A percentile compares a stretch with the other conserved stretches of the same genome.
Conservation (phyloP, 169 alveolate genomes). For the Neospora caninum region DNA sequence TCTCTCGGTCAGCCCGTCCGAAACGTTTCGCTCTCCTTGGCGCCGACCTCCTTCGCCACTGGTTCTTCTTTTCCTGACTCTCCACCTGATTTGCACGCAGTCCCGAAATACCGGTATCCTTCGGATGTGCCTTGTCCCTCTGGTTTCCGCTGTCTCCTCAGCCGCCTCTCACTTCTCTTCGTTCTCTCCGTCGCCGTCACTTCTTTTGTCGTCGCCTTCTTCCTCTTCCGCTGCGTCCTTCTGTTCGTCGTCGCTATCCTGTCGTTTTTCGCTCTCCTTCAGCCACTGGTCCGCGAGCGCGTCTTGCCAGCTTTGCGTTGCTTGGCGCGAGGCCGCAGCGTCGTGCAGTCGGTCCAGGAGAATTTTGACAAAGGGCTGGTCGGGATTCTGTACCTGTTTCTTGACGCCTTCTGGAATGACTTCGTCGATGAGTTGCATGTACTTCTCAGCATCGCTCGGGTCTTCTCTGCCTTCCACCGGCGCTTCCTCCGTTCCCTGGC, state of each 20-base stretch:
- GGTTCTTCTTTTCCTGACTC: too few species aligned
- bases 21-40: too few species aligned
- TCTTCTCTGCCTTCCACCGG: neutral
- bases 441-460: neutral
- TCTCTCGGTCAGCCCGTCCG: too few species aligned
- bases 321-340: neutral
- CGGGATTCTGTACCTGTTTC: neutral
- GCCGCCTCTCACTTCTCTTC: neutral
- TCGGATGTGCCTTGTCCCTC: too few species aligned
- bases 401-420: neutral
- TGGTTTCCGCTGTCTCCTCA: too few species aligned
- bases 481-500: conserved; percentile 14
- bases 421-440: neutral
- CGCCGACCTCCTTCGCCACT: too few species aligned
- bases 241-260: neutral
- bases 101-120: too few species aligned
- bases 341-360: neutral
- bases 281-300: neutral
- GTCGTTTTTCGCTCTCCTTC: neutral
- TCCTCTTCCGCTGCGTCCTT: neutral
- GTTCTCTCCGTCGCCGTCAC: neutral
- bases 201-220: neutral
- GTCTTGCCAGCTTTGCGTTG: neutral
- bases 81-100: too few species aligned
- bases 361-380: neutral